A percentile compares a stretch with the other conserved stretches of the same genome.
Conservation (phyloP, 2,329 filamentous ascomycete genomes). For the Neonectria coccinea region DNA sequence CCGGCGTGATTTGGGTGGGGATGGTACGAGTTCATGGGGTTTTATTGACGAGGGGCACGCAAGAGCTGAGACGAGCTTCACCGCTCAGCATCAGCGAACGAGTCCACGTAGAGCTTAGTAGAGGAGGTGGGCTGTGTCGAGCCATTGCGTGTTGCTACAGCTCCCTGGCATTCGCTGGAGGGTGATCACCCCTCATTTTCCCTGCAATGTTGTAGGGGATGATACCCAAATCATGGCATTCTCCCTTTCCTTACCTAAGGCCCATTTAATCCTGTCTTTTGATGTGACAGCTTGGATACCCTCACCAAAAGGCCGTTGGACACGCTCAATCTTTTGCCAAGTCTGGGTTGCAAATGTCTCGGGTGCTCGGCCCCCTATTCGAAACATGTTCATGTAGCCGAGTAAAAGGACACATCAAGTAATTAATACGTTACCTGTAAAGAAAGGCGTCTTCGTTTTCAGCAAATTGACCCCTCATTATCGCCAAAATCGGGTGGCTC, state of each 20-base stretch:
- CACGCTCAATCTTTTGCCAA: neutral
- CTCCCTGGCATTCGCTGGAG: slow-evolving; percentile 4
- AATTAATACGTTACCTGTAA: neutral
- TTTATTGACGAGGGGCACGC: slow-evolving; percentile 2
- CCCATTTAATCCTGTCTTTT: neutral
- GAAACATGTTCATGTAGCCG: neutral
- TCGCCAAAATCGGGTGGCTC: slow-evolving; percentile 2
- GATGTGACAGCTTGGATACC: neutral
- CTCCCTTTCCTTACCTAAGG: neutral
- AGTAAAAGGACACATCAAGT: neutral
- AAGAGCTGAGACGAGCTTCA: slow-evolving; percentile 21
- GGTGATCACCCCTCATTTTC: neutral
- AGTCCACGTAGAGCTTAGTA: neutral
- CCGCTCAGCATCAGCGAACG: slow-evolving; percentile 9
- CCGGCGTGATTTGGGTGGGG: slow-evolving; percentile 29
- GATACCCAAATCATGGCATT: neutral
- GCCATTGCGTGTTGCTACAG: slow-evolving; percentile 20
- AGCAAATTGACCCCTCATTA: slow-evolving; percentile 4
- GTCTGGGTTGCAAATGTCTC: neutral
- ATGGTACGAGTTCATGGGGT: slow-evolving; percentile 31
- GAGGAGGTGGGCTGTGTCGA: slow-evolving; percentile 12
- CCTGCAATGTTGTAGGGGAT: neutral
- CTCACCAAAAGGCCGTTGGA: slow-evolving; percentile 1
- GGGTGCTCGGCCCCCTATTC: neutral
- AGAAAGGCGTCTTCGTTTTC: neutral